Evolutionary conservation across 164 flowering plant species (phyloP).

Genomic region (Platanus orientalis): DNA sequence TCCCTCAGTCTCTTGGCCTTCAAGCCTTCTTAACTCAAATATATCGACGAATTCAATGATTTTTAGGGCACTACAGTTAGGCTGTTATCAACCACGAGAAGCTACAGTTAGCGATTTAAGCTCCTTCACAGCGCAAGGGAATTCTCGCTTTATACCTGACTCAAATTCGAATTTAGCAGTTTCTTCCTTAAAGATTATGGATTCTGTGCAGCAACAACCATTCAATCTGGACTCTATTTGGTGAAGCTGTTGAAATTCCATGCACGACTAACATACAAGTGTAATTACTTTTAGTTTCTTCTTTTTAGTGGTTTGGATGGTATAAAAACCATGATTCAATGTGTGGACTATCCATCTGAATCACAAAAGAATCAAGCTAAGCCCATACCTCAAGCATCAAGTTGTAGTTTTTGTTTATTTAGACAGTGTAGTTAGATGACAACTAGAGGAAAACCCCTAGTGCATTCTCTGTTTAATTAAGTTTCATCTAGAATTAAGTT

Average conservation of each 20-base stretch:
- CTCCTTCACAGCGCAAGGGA: constrained; percentile 26
- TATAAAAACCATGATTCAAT: no score
- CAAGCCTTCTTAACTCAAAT: constrained; percentile 39
- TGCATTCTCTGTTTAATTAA: no score
- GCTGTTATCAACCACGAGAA: constrained; percentile 32
- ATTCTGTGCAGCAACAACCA: constrained; percentile 41
- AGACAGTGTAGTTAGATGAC: no score
- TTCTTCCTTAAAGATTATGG: constrained; percentile 35
- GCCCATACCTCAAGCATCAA: no score
- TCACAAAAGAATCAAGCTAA: no score
- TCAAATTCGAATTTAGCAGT: constrained; percentile 25
- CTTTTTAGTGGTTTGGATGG: no score
- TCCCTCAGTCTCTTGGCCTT: constrained; percentile 43
- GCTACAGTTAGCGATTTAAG: constrained; percentile 16
- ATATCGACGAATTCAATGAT: constrained; percentile 49
- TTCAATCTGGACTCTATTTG: constrained; percentile 59
- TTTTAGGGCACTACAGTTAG: constrained; percentile 55
- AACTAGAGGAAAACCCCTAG: no score
- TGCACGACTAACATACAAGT: no score
- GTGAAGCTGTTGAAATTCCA: constrained; percentile 29
- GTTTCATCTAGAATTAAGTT: no score
- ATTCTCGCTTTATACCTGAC: constrained; percentile 28
- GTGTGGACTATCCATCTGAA: no score
- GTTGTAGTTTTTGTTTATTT: no score
- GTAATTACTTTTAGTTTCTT: no score